These are phyloP conservation scores for Xylaria sp. DNA, from an alignment of 2,329 filamentous ascomycete genomes.

Conservation along the genomic window DNA sequence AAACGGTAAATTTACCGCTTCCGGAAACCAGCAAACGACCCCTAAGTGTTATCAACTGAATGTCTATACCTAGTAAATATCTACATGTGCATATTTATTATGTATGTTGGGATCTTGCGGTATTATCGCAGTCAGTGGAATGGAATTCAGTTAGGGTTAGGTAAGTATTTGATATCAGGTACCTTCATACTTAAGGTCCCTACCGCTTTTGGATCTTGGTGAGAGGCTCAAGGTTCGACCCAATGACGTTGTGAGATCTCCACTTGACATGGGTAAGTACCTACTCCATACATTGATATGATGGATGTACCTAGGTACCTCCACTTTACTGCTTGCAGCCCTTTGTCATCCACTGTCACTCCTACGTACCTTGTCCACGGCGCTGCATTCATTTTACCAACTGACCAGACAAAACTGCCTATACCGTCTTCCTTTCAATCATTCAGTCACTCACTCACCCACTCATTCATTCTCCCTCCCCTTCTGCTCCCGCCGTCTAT, in stretches of 20 bases:
- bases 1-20: no score
- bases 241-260: slow-evolving; percentile 32
- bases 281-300: neutral
- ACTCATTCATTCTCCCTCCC: neutral
- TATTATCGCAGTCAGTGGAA: no score
- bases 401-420: neutral
- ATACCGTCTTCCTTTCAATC: neutral
- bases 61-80: neutral
- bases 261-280: neutral
- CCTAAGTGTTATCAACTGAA: neutral
- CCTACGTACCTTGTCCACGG: neutral
- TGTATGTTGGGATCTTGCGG: no score
- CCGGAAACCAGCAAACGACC: no score
- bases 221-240: slow-evolving; percentile 12
- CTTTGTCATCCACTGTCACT: slow-evolving; percentile 22
- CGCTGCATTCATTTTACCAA: slow-evolving; percentile 15
- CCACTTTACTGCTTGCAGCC: neutral
- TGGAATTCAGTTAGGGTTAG: neutral
- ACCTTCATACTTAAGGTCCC: neutral
- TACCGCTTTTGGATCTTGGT: slow-evolving; percentile 2
- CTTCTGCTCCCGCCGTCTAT: neutral
- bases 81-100: no score
- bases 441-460: slow-evolving; percentile 13
- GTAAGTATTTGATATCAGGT: neutral
- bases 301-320: neutral